Conservation (phyloP, 495 filamentous ascomycete genomes). For the Talaromyces stipitatus region DNA sequence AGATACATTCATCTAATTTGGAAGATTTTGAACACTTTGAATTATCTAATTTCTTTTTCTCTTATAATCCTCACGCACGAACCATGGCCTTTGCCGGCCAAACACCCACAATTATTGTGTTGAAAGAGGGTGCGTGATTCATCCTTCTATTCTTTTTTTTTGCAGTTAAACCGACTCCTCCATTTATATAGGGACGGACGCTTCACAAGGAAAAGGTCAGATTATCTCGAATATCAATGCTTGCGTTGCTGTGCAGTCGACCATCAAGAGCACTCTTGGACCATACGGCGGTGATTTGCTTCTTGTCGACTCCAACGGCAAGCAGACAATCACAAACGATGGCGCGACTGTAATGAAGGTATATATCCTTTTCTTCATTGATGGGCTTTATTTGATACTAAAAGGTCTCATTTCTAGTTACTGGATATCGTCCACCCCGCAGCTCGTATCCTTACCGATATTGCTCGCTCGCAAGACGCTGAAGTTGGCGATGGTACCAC, state of each 20-base stretch:
- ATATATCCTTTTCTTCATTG: background rate
- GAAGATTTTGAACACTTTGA: background rate
- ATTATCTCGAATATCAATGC: conserved; percentile 98
- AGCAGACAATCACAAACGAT: conserved; percentile 97
- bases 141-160: conserved; percentile 9
- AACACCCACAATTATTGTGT: conserved; percentile 95
- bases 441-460: conserved; percentile 95
- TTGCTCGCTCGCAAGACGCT: conserved; percentile 96
- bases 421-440: conserved; percentile 98
- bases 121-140: conserved; percentile 78
- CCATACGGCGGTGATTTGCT: conserved; percentile 96
- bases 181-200: conserved; percentile 69
- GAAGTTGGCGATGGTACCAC: conserved; percentile 98
- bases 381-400: background rate
- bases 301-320: conserved; percentile 91
- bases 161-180: background rate
- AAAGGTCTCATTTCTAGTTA: conserved; percentile 48
- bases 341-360: conserved; percentile 99
- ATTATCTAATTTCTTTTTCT: background rate
- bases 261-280: conserved; percentile 91
- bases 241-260: conserved; percentile 93
- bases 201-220: conserved; percentile 94
- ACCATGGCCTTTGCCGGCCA: conserved; percentile 95
- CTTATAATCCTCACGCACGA: background rate
- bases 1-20: background rate